A percentile compares a stretch with the other conserved stretches of the same genome.
These are phyloP conservation scores for Mrakia gelida DNA, from an alignment of 768 basidiomycete genomes.

Conservation along the genomic window DNA sequence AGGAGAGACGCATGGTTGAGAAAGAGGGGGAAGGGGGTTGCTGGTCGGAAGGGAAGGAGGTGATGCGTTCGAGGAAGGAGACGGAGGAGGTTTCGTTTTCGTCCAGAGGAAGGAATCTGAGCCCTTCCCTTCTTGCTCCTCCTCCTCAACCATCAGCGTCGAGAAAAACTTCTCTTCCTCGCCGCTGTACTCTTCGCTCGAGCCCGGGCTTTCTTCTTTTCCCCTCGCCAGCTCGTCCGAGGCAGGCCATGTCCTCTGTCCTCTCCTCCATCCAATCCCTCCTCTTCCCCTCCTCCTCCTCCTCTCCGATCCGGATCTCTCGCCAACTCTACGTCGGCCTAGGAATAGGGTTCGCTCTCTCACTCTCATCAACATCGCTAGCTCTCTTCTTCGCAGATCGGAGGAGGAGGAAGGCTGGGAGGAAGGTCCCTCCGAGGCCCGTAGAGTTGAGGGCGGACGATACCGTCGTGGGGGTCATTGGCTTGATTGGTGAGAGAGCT, in stretches of 20 bases:
- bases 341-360: conserved; percentile 70
- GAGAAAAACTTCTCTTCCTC: neutral
- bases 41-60: neutral
- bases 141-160: neutral
- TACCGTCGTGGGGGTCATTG: conserved; percentile 71
- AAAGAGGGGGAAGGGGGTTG: neutral
- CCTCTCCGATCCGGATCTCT: conserved; percentile 11
- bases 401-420: conserved; percentile 45
- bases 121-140: neutral
- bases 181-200: neutral
- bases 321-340: conserved; percentile 49
- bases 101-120: neutral
- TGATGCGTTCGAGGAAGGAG: neutral
- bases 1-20: conserved; percentile 6
- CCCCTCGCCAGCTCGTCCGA: neutral
- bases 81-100: conserved; percentile 10
- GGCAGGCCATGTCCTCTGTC: neutral
- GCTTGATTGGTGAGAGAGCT: conserved; percentile 64
- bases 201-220: neutral
- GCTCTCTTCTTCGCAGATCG: conserved; percentile 54
- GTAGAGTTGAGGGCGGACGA: conserved; percentile 59
- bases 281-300: conserved; percentile 18
- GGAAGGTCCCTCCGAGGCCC: conserved; percentile 40
- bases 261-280: conserved; percentile 2
- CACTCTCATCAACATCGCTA: conserved; percentile 64